Evolutionary conservation across 148 eudicot species (phyloP).

Genomic region (Spergularia bocconei): DNA sequence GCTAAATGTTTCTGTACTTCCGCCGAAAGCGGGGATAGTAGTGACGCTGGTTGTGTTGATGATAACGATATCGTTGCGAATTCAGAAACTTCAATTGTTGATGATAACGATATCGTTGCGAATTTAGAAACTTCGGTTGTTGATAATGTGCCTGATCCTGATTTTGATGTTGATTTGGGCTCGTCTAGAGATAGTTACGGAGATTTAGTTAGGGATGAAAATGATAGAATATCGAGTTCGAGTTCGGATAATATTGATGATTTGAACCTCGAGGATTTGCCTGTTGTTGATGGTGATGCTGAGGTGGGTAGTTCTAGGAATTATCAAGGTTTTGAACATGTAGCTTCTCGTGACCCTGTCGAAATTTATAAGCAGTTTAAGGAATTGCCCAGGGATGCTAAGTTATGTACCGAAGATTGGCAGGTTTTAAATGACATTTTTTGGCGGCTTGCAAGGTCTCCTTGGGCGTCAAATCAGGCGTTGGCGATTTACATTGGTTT

Average conservation of each 20-base stretch:
- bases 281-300: conserved; percentile 11
- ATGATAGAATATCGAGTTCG: background rate
- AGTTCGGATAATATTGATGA: background rate
- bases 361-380: conserved; percentile 59
- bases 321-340: conserved; percentile 31
- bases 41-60: background rate
- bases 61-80: background rate
- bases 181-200: background rate
- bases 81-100: conserved; percentile 11
- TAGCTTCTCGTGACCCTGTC: conserved; percentile 56
- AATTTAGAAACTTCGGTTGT: conserved; percentile 14
- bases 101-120: background rate
- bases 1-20: conserved; percentile 18
- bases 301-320: background rate
- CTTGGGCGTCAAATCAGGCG: conserved; percentile 90
- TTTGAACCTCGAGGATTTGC: background rate
- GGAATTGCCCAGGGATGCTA: conserved; percentile 31
- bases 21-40: background rate
- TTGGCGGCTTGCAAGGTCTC: conserved; percentile 46
- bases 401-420: conserved; percentile 43
- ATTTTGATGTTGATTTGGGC: conserved; percentile 4
- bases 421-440: conserved; percentile 47
- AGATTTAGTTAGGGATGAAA: conserved; percentile 7
- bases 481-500: conserved; percentile 83
- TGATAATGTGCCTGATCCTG: background rate